These are phyloP conservation scores for Penicillium soppii DNA, from an alignment of 495 filamentous ascomycete genomes.

Conservation along the genomic window DNA sequence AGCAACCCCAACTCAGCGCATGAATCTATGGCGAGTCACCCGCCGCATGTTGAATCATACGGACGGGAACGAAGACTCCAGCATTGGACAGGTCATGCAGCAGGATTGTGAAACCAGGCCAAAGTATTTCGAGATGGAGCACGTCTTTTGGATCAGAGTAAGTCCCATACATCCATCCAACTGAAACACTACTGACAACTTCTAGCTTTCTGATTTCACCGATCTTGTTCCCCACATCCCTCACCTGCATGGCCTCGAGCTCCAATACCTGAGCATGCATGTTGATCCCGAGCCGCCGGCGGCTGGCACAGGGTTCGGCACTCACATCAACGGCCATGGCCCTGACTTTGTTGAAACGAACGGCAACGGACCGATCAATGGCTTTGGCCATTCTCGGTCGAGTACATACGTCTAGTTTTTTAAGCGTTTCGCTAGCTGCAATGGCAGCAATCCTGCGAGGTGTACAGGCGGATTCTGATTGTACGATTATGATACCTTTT, in stretches of 20 bases:
- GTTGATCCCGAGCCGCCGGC: constrained; percentile 41
- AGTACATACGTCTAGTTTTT: constrained; percentile 50
- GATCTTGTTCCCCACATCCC: constrained; percentile 67
- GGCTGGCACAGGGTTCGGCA: background rate
- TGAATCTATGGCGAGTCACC: constrained; percentile 54
- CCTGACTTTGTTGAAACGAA: constrained; percentile 26
- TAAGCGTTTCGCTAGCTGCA: constrained; percentile 24
- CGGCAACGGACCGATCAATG: constrained; percentile 32
- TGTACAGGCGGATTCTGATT: constrained; percentile 44
- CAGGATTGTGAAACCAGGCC: constrained; percentile 47
- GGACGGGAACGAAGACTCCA: constrained; percentile 38
- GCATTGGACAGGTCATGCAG: constrained; percentile 45
- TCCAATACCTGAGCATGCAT: constrained; percentile 51
- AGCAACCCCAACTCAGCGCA: constrained; percentile 45
- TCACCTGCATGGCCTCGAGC: constrained; percentile 62
- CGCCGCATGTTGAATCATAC: constrained; percentile 49
- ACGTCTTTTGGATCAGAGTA: constrained; percentile 80
- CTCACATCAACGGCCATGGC: constrained; percentile 35
- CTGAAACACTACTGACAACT: constrained; percentile 22
- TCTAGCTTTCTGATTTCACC: constrained; percentile 70
- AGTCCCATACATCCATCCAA: constrained; percentile 10
- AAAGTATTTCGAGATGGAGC: constrained; percentile 54
- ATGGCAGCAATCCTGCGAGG: constrained; percentile 23
- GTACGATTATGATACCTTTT: constrained; percentile 55
- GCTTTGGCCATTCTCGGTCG: constrained; percentile 38